Base-by-base conservation (phyloP, 805 yeast genomes). In the Brettanomyces sp. region DNA sequence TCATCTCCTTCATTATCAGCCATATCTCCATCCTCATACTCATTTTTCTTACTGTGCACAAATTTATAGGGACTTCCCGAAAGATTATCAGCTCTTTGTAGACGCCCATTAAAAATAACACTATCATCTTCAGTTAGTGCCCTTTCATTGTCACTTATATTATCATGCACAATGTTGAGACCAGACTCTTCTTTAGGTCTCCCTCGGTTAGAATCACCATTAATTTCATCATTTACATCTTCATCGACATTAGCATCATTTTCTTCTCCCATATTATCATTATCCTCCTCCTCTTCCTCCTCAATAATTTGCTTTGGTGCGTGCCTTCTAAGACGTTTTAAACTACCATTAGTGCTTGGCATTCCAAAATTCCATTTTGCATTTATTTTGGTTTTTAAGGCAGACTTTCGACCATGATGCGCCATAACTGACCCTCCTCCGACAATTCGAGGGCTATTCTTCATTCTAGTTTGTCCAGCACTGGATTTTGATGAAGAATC, bases 371-470 rank as follows among this genome's bases (percentile, higher is more conserved):
- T 47, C 67, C 67, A 63, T 30, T 56, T 58, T 4, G 67, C 49
- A 40, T 57, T 61, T 43, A 58, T 39, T 38, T 54, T 60, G 5
- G 58, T 45, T 22, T 57, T 61, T 5, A 62, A 45, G 1, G 67
- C 67, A 1, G 66, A 60, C 47, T 60, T 62, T 7, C 68, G 65
- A 24, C 68, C 52, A 35, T 56, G 57, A 4, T 51, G 13, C 2
- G 55, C 44, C 34, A 49, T 44, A 42, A 37, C n/a, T 44, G 47
- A 42, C n/a, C 47, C 14, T 30, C 42, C 43, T 9, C 45, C 45
- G 7, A 34, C 51, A 33, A 48, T 51, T 36, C 52, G 53, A 12
- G 55, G 48, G 37, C 13, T n/a, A 35, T 18, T 28, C 32, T 28
- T 28, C 11, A 6, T 9, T 39, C 53, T 55, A n/a, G 50, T 45